These are phyloP conservation scores for Tremella yokohamensis DNA, from an alignment of 768 basidiomycete genomes.

Conservation along the genomic window DNA sequence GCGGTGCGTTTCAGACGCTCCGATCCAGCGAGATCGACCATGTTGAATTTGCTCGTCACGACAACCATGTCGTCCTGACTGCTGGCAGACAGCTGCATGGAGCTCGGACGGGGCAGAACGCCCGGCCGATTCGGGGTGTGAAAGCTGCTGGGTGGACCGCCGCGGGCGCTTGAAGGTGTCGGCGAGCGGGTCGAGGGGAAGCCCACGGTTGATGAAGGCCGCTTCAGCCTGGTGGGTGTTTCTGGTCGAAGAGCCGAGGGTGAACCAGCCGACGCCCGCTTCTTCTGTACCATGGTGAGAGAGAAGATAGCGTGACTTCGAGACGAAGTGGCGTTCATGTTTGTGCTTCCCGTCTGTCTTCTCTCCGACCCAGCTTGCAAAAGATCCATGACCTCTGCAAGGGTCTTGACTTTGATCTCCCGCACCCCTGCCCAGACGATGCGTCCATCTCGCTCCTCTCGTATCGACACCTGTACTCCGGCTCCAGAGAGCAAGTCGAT, in stretches of 20 bases:
- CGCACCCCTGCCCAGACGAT: constrained; percentile 96
- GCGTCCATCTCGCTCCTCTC: constrained; percentile 93
- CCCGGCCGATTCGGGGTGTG: constrained; percentile 1
- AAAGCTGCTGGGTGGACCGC: constrained; percentile 31
- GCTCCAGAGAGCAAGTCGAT: constrained; percentile 85
- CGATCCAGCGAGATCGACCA: constrained; percentile 94
- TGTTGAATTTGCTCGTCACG: constrained; percentile 92
- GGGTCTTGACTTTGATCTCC: constrained; percentile 80
- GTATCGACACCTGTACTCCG: constrained; percentile 82
- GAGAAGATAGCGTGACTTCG: constrained; percentile 99
- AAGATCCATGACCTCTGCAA: constrained; percentile 89
- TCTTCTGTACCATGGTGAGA: constrained; percentile 86
- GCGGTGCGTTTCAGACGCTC: constrained; percentile 95
- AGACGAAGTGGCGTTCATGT: constrained; percentile 98
- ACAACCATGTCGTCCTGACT: constrained; percentile 77
- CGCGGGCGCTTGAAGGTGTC: constrained; percentile 34
- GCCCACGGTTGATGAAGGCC: constrained; percentile 41
- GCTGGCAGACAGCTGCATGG: constrained; percentile 56
- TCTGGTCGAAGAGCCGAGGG: constrained; percentile 14
- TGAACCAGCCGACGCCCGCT: constrained; percentile 42
- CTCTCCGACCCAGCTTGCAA: constrained; percentile 85
- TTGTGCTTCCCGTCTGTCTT: constrained; percentile 91
- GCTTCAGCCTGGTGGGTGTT: constrained; percentile 28
- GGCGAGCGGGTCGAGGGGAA: constrained; percentile 24
- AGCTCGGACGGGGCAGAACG: constrained; percentile 58